These are phyloP conservation scores for Neurospora cerealis DNA, from an alignment of 495 filamentous ascomycete genomes.

Conservation along the genomic window DNA sequence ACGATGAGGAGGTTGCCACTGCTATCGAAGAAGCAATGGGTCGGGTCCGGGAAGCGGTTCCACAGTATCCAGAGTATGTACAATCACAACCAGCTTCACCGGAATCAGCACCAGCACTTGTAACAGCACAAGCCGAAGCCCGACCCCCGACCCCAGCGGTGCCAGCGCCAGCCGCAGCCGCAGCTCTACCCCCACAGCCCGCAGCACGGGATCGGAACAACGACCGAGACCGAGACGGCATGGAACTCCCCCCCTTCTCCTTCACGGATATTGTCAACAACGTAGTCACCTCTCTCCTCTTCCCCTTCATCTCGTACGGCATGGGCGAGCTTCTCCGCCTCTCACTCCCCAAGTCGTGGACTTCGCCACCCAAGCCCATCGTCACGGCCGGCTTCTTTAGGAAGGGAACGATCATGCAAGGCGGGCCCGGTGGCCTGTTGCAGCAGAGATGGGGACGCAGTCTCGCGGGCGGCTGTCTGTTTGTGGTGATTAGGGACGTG, in stretches of 20 bases:
- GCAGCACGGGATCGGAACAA: constrained; percentile 1
- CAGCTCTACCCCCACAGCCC: not conserved
- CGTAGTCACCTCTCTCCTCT: constrained; percentile 29
- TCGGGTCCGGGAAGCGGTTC: not conserved
- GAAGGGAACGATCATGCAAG: constrained; percentile 14
- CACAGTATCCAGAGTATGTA: not conserved
- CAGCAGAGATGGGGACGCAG: constrained; percentile 72
- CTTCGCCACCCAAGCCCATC: constrained; percentile 26
- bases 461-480: constrained; percentile 69
- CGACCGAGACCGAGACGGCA: constrained; percentile 4
- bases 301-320: constrained; percentile 34
- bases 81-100: not conserved
- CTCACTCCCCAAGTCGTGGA: constrained; percentile 54
- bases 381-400: not conserved
- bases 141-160: not conserved
- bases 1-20: not conserved
- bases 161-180: not conserved
- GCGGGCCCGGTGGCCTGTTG: constrained; percentile 44
- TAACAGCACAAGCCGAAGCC: not conserved
- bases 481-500: constrained; percentile 67
- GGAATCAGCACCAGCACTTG: not conserved
- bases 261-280: constrained; percentile 20
- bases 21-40: not conserved
- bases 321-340: constrained; percentile 60
- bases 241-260: constrained; percentile 9